Evolutionary conservation across 768 basidiomycete genomes (phyloP), one percentile per base, ranked within the genome.

Genomic region (Boletus rubropictus): DNA sequence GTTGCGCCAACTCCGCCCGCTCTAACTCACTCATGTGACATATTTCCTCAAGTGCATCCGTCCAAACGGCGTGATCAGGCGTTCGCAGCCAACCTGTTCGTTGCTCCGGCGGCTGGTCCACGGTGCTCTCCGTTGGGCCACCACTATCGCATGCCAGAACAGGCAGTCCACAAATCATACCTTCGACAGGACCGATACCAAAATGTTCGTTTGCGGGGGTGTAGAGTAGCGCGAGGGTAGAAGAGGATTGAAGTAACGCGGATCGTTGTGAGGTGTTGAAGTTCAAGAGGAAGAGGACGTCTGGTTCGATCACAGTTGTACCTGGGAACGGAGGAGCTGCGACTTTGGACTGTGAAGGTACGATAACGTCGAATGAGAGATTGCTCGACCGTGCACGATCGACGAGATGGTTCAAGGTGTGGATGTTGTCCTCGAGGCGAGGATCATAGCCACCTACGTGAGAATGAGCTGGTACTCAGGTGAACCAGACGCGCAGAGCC

Each of bases 161-260:
- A 0, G 94, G 92, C 0, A 98, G 65, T 3, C 92, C 90, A 39
- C 88, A 93, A 7, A 82, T 77, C 92, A 97, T 97, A 0, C 81
- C 93, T 64, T 99, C 95, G 3, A 97, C 79, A 2, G 96, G 95
- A 0, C 86, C 94, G 55, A 99, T 97, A 2, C 95, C 96, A 63
- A 98, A 96, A 64, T 99, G 95, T 59, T 99, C 95, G 64, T 95
- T 95, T 7, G 78, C 71, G 0, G 95, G 96, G 0, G 95, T 99
- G 64, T 99, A 99, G 7, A 99, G 75, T 0, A 98, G 72, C 0
- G 80, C 88, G 14, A 80, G 66, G 0, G 90, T 89, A 5, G 75
- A 77, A 0, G 78, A 63, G 5, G 80, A 75, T 11, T 69, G 78
- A 31, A 99, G 80, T 1, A 98, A 78, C 7, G 84, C 83, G 1